phyloP scores from a whole-genome alignment of 495 filamentous ascomycete species.

The Podospora fimiseda region DNA sequence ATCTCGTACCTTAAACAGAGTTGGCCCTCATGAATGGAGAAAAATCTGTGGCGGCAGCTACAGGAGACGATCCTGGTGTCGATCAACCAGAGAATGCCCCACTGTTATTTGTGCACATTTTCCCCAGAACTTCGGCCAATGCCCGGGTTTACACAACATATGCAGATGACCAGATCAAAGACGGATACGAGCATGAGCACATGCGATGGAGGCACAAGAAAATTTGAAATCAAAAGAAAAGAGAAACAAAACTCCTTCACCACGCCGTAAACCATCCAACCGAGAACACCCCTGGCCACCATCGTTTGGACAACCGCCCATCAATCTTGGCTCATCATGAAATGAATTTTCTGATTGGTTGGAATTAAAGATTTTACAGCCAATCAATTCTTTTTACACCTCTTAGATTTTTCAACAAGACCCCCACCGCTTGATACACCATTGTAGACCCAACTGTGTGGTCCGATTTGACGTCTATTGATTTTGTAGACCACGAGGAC shows the following conservation, averaged over 20 bases:
- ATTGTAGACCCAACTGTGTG: no score
- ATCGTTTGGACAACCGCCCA: conserved; percentile 20
- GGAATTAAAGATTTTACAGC: conserved; percentile 15
- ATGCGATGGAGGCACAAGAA: not conserved
- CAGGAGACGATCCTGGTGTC: not conserved
- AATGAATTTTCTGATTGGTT: conserved; percentile 25
- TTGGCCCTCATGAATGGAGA: no score
- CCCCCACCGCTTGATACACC: no score
- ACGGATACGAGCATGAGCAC: conserved; percentile 6
- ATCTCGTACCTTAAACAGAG: no score
- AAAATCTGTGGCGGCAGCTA: no score
- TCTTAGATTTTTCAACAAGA: not conserved
- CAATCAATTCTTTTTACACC: conserved; percentile 9
- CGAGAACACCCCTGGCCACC: conserved; percentile 1
- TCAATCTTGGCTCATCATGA: not conserved
- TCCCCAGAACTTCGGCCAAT: not conserved
- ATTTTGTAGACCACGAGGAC: not conserved
- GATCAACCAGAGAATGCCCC: conserved; percentile 1
- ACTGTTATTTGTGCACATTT: no score
- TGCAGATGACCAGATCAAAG: not conserved
- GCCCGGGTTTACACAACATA: not conserved
- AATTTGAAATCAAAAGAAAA: no score
- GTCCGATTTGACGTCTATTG: no score
- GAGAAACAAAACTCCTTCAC: no score
- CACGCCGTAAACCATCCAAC: conserved; percentile 24